phyloP scores from a whole-genome alignment of 129 eudicot species.

The Rutidosis leptorrhynchoides region DNA sequence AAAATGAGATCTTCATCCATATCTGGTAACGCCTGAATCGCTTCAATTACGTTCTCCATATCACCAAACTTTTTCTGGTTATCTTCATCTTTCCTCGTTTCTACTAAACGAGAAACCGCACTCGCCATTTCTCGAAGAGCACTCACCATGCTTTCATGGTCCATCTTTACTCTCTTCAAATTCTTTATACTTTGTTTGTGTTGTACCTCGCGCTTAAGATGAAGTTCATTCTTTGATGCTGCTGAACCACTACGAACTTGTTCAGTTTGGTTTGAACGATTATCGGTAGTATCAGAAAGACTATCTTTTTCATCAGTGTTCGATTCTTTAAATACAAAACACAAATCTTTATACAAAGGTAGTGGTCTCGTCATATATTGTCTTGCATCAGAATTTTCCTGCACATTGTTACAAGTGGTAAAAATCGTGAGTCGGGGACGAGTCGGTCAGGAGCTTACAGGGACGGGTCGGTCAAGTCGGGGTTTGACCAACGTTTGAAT shows the following conservation, averaged over 20 bases:
- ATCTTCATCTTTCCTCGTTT: constrained; percentile 35
- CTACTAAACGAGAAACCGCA: constrained; percentile 43
- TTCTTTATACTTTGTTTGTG: constrained; percentile 18
- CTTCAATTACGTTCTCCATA: constrained; percentile 41
- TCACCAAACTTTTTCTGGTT: constrained; percentile 8
- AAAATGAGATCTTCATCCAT: constrained; percentile 56
- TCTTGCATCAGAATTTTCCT: constrained; percentile 48
- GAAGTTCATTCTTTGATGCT: constrained; percentile 24
- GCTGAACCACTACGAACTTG: constrained; percentile 25
- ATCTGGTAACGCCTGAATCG: constrained; percentile 48
- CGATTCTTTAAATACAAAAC: constrained; percentile 34
- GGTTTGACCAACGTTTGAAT: no score
- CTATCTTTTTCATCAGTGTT: constrained; percentile 26
- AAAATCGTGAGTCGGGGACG: no score
- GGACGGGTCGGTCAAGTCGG: no score
- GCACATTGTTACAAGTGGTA: constrained; percentile 9
- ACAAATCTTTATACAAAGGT: constrained; percentile 42
- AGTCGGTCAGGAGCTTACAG: no score
- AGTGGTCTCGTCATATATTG: constrained; percentile 56
- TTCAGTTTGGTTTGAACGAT: constrained; percentile 17
- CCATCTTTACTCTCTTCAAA: constrained; percentile 28
- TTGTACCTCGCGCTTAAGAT: constrained; percentile 26
- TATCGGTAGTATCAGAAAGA: constrained; percentile 33
- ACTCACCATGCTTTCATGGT: constrained; percentile 33
- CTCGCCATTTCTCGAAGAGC: constrained; percentile 43